Evolutionary conservation across 331 rosid species (phyloP), one percentile per base, ranked within the genome.

Genomic region (Pyracantha coccinea): DNA sequence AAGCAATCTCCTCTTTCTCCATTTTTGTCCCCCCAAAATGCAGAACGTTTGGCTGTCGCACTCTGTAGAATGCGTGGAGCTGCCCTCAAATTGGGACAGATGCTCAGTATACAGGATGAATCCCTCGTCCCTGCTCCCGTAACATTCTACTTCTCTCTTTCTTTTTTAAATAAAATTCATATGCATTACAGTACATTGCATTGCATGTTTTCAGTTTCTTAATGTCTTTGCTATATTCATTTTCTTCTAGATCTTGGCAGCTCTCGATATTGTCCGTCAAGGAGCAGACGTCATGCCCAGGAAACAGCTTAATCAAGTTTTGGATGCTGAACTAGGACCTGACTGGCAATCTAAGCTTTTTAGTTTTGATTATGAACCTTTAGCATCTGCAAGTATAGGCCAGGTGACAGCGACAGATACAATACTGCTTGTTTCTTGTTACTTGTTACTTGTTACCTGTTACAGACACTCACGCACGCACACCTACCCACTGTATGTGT

Each of bases 211-310:
- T 71, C 29, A n/a, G 50, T 69, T 25, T 52, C 64, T 20, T 50
- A 71, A 73, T 68, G 72, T 64, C 53, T 63, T 73, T 58, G 32
- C 3, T 17, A 15, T 4, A 60, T 47, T 77, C 35, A 7, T 58
- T 83, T 75, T 74, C 23, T 29, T 82, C 47, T 73, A 93, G 97
- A 88, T 94, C 71, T 83, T 94, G 86, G 96, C 99, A 78, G 97
- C 99, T 72, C 85, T 90, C 61, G 99, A 92, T 55, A 87, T 92
- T 76, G 97, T 94, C 32, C 99, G 96, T 73, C 99, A 94, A 89
- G 97, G 99, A 61, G 99, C 99, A 45, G 99, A 94, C 83, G 92
- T 88, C 54, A 92, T 94, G 97, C 99, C 99, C 47, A 85, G 86
- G 87, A 83, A 72, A 72, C 96, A 94, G 85, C 95, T 94, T 66